Conservation (phyloP, 2,329 filamentous ascomycete genomes). For the Beauveria brongniartii region DNA sequence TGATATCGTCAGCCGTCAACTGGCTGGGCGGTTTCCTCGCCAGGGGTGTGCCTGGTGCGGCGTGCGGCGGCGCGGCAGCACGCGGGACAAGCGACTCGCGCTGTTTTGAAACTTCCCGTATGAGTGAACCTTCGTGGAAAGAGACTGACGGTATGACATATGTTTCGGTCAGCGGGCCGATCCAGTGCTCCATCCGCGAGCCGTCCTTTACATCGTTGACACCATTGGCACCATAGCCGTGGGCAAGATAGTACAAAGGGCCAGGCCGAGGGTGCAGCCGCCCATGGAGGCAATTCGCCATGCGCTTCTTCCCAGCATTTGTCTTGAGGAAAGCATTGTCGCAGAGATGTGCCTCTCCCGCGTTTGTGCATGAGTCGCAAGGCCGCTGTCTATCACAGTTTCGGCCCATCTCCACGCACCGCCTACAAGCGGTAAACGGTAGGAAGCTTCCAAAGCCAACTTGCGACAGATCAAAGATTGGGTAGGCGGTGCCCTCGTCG, state of each 20-base stretch:
- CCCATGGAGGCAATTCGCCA: conserved; percentile 14
- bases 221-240: conserved; percentile 22
- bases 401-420: conserved; percentile 16
- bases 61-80: not conserved
- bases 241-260: conserved; percentile 27
- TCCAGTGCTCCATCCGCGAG: conserved; percentile 18
- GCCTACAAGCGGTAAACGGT: conserved; percentile 19
- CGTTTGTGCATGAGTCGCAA: conserved; percentile 26
- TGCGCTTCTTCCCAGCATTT: not conserved
- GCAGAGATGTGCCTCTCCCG: conserved; percentile 15
- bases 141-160: not conserved
- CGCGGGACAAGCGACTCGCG: not conserved
- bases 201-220: conserved; percentile 21
- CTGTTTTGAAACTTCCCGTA: not conserved
- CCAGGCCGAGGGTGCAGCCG: conserved; percentile 15
- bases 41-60: not conserved
- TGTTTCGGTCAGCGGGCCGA: conserved; percentile 14
- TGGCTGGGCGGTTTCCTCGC: conserved; percentile 6
- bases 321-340: conserved; percentile 14
- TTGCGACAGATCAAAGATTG: conserved; percentile 22
- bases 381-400: conserved; percentile 30
- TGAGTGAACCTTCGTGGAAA: not conserved
- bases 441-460: conserved; percentile 24
- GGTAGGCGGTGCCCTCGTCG: conserved; percentile 11
- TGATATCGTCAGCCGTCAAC: not conserved